A percentile compares a stretch with the other conserved stretches of the same genome.
Conservation (phyloP, 306 rosid genomes). For the Quercus berberidifolia region DNA sequence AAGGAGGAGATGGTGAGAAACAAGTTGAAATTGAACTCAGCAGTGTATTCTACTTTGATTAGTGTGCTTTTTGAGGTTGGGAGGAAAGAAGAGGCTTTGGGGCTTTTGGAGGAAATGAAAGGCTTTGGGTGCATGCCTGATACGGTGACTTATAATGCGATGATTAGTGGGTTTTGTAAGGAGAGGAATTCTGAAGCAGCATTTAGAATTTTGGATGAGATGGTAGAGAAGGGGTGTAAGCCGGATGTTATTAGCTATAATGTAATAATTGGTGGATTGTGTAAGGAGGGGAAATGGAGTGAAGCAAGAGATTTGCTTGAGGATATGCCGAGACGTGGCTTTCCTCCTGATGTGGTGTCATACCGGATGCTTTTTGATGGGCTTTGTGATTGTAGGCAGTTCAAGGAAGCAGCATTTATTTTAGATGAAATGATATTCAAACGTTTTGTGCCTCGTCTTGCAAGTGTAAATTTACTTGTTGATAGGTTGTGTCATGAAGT, state of each 20-base stretch:
- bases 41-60: constrained; percentile 51
- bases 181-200: constrained; percentile 55
- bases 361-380: constrained; percentile 64
- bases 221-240: constrained; percentile 42
- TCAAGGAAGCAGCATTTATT: constrained; percentile 52
- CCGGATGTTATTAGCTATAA: constrained; percentile 65
- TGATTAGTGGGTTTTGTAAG: constrained; percentile 63
- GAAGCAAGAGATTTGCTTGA: constrained; percentile 67
- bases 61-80: constrained; percentile 49
- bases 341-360: constrained; percentile 49
- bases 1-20: constrained; percentile 67
- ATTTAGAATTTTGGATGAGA: constrained; percentile 50
- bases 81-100: constrained; percentile 47
- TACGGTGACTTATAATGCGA: constrained; percentile 62
- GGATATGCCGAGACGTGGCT: constrained; percentile 61
- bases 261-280: constrained; percentile 50
- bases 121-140: constrained; percentile 43
- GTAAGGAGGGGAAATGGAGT: constrained; percentile 57
- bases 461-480: constrained; percentile 38
- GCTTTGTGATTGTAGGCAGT: constrained; percentile 42
- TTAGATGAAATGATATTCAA: constrained; percentile 76
- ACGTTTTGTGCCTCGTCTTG: constrained; percentile 41
- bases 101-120: constrained; percentile 58
- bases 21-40: constrained; percentile 35
- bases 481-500: constrained; percentile 37